A percentile compares a stretch with the other conserved stretches of the same genome.
These are phyloP conservation scores for Prunus mume DNA, from an alignment of 306 rosid genomes.

Conservation along the genomic window DNA sequence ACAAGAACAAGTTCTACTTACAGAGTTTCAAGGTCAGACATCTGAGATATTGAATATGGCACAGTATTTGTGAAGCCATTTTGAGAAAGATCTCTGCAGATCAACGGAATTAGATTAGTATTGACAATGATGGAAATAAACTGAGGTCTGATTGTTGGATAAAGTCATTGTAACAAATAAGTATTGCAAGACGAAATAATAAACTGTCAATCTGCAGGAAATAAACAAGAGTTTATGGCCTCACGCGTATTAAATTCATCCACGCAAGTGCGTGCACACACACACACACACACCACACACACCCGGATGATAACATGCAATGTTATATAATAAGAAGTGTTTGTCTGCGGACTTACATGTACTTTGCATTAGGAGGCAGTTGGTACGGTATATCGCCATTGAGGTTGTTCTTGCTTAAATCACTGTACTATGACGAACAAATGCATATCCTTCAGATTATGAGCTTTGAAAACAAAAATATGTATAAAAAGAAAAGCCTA, in stretches of 20 bases:
- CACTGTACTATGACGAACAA: conserved; percentile 84
- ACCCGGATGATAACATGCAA: background rate
- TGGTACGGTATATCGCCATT: conserved; percentile 80
- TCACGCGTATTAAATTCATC: background rate
- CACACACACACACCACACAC: no score
- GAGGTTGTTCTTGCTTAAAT: conserved; percentile 83
- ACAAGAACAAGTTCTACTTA: conserved; percentile 33
- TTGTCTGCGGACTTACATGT: conserved; percentile 51
- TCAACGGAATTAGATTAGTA: conserved; percentile 21
- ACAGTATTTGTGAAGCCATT: conserved; percentile 61
- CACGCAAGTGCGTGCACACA: no score
- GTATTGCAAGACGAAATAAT: no score
- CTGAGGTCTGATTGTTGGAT: background rate
- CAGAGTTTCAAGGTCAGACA: conserved; percentile 57
- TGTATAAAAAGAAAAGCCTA: background rate
- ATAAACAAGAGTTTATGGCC: no score
- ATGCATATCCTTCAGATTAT: conserved; percentile 39
- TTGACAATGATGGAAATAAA: conserved; percentile 4
- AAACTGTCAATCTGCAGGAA: no score
- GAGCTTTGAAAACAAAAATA: background rate
- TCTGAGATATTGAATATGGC: conserved; percentile 77
- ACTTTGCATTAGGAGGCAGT: conserved; percentile 73
- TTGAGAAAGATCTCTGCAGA: conserved; percentile 75
- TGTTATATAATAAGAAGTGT: background rate
- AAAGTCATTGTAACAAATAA: no score